Conservation (phyloP, 345 rosid genomes). For the Syzygium jambos region DNA sequence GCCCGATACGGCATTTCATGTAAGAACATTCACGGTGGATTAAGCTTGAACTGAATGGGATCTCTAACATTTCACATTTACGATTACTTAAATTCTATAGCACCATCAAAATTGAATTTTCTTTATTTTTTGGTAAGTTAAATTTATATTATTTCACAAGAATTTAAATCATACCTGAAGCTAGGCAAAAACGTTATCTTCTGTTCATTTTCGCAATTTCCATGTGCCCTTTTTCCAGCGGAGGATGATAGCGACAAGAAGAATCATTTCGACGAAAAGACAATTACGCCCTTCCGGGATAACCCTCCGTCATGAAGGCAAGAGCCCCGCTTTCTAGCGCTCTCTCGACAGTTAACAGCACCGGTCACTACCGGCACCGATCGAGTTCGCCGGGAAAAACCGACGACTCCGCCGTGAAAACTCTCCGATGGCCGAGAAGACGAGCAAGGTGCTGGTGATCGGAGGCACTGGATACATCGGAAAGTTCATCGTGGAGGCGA, state of each 20-base stretch:
- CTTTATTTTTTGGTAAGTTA: no score
- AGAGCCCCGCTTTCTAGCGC: neutral
- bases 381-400: neutral
- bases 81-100: no score
- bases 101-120: no score
- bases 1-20: no score
- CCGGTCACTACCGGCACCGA: neutral
- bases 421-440: neutral
- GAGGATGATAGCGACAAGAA: neutral
- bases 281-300: neutral
- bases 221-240: neutral
- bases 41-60: no score
- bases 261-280: neutral
- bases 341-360: no score
- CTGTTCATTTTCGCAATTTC: neutral
- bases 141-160: no score
- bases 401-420: neutral
- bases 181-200: neutral
- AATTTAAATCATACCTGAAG: no score
- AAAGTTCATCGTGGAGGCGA: slow-evolving; percentile 1
- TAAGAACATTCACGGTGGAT: no score
- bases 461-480: slow-evolving; percentile 14
- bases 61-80: no score
- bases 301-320: no score
- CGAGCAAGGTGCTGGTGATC: neutral